Conservation (phyloP, 73 alveolate species). For the Urostyla sp. region DNA sequence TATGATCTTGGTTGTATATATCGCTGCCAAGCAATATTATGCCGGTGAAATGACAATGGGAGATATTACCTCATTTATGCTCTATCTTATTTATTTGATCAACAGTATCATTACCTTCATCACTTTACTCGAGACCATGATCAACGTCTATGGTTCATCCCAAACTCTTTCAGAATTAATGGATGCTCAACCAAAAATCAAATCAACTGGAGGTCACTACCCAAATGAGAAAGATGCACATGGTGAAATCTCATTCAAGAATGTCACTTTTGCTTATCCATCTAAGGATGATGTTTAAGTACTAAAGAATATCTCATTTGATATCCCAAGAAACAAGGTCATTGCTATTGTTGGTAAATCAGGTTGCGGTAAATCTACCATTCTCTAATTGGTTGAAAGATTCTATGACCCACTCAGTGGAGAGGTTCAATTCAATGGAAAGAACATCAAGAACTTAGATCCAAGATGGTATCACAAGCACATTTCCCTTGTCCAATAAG, state of each 20-base stretch:
- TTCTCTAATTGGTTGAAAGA: constrained; percentile 57
- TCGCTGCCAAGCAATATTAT: background rate
- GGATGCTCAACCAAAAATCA: background rate
- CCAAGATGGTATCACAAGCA: constrained; percentile 41
- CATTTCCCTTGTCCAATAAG: constrained; percentile 23
- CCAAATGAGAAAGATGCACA: background rate
- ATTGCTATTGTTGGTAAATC: constrained; percentile 65
- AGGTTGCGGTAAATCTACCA: constrained; percentile 67
- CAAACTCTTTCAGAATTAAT: background rate
- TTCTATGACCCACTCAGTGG: constrained; percentile 71
- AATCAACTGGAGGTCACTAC: background rate
- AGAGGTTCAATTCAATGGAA: constrained; percentile 37
- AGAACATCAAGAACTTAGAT: constrained; percentile 46
- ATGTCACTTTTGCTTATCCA: constrained; percentile 60
- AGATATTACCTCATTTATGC: background rate
- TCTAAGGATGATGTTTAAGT: constrained; percentile 60
- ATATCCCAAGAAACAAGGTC: background rate
- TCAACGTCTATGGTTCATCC: background rate
- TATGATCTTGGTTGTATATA: background rate
- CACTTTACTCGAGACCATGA: background rate
- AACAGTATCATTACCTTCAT: background rate
- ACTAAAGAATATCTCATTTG: constrained; percentile 10
- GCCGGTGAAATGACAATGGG: background rate
- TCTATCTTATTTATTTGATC: constrained; percentile 12
- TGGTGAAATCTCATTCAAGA: constrained; percentile 56